These are phyloP conservation scores for Pachyrhizus erosus DNA, from an alignment of 306 rosid species.

Conservation along the genomic window DNA sequence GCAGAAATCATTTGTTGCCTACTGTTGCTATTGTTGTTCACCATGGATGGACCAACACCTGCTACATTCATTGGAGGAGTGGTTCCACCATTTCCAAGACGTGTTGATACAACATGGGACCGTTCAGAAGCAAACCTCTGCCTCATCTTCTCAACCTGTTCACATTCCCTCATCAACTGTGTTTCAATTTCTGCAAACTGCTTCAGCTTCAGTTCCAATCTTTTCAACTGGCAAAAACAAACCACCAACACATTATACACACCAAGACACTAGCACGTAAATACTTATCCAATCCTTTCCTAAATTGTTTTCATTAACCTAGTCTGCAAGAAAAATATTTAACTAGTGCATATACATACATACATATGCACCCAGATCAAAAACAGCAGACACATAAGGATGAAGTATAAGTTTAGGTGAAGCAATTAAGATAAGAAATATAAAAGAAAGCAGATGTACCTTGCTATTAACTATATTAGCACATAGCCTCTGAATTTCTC, in stretches of 20 bases:
- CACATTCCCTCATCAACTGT: conserved; percentile 15
- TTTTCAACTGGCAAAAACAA: background rate
- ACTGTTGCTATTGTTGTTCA: background rate
- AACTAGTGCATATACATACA: background rate
- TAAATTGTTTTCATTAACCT: background rate
- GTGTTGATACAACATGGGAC: background rate
- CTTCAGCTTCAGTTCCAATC: conserved; percentile 28
- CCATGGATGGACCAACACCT: background rate
- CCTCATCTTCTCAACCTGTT: conserved; percentile 18
- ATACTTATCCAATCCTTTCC: background rate
- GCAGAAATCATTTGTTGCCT: conserved; percentile 4
- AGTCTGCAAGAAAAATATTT: background rate
- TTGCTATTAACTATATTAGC: conserved; percentile 5
- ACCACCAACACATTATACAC: background rate
- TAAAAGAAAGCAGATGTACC: background rate
- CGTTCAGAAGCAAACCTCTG: conserved; percentile 16
- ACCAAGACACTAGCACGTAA: background rate
- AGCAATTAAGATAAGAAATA: background rate
- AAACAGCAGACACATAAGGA: background rate
- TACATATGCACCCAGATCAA: background rate
- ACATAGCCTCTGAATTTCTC: conserved; percentile 8
- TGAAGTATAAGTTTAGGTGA: background rate
- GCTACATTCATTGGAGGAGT: background rate
- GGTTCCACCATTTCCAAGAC: conserved; percentile 14
- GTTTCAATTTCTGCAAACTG: conserved; percentile 25